A percentile compares a stretch with the other conserved stretches of the same genome.
These are phyloP conservation scores for Fusarium penzigii DNA, from an alignment of 2,329 filamentous ascomycete genomes.

Conservation along the genomic window DNA sequence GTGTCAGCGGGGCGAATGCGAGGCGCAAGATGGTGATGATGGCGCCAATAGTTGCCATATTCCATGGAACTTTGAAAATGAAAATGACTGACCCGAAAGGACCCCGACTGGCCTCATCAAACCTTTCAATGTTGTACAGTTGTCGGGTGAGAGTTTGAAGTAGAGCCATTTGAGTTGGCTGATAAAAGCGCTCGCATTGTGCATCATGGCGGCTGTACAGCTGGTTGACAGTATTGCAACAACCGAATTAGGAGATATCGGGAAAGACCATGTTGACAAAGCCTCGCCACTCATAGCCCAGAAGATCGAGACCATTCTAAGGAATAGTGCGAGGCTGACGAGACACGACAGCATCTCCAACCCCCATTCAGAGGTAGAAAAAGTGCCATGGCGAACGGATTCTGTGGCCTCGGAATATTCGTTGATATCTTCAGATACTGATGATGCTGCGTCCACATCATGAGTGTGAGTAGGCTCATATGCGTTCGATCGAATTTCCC, in stretches of 20 bases:
- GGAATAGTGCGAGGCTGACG: not conserved
- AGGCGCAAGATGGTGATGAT: constrained; percentile 6
- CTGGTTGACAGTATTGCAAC: constrained; percentile 7
- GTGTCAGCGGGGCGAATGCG: constrained; percentile 6
- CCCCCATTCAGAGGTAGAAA: too few species aligned
- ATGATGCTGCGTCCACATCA: too few species aligned
- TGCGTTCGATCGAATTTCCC: too few species aligned
- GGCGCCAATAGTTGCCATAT: constrained; percentile 14
- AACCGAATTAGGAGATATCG: constrained; percentile 8
- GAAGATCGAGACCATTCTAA: not conserved
- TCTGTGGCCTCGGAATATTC: too few species aligned
- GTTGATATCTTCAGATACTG: too few species aligned
- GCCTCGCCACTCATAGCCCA: constrained; percentile 3
- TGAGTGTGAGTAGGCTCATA: too few species aligned
- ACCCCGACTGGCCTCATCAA: constrained; percentile 14
- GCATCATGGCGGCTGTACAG: constrained; percentile 9
- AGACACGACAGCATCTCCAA: too few species aligned
- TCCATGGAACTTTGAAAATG: constrained; percentile 1
- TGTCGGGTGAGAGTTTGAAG: constrained; percentile 2
- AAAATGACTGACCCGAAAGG: constrained; percentile 6
- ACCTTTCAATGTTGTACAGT: constrained; percentile 5
- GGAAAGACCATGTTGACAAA: constrained; percentile 5
- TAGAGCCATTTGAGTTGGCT: constrained; percentile 16
- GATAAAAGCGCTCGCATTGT: constrained; percentile 12
- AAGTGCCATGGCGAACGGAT: too few species aligned